These are phyloP conservation scores for Buxus sempervirens DNA, from an alignment of 164 flowering plant genomes.

Conservation along the genomic window DNA sequence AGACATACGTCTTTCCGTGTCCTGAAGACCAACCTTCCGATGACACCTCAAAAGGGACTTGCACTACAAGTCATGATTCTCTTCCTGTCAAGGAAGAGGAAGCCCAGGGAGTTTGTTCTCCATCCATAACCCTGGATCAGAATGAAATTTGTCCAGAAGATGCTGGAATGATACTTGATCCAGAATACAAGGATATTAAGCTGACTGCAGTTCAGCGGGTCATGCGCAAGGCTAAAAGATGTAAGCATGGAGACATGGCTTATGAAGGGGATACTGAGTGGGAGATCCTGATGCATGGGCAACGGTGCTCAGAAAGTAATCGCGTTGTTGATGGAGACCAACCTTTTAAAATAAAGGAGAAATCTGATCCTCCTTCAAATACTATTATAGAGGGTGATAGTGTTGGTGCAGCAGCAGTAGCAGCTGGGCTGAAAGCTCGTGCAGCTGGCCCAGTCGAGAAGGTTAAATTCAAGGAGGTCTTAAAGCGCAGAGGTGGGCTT, in stretches of 20 bases:
- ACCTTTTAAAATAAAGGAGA: constrained; percentile 35
- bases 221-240: constrained; percentile 56
- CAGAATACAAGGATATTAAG: constrained; percentile 36
- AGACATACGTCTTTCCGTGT: neutral
- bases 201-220: constrained; percentile 40
- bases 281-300: constrained; percentile 62
- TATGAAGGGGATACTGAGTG: constrained; percentile 95
- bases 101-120: constrained; percentile 30
- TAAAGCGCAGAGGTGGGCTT: constrained; percentile 90
- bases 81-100: constrained; percentile 26
- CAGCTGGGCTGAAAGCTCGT: constrained; percentile 85
- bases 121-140: constrained; percentile 26
- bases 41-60: constrained; percentile 17
- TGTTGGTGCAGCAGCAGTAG: constrained; percentile 76
- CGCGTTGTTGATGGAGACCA: constrained; percentile 27
- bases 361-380: constrained; percentile 32
- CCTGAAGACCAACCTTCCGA: constrained; percentile 19
- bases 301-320: constrained; percentile 35
- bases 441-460: constrained; percentile 77
- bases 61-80: constrained; percentile 23
- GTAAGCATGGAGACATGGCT: constrained; percentile 87
- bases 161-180: constrained; percentile 29
- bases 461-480: constrained; percentile 80
- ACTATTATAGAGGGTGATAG: constrained; percentile 41
- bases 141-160: constrained; percentile 41